phyloP scores from a whole-genome alignment of 2,329 filamentous ascomycete genomes.

The Berkeleyomyces rouxiae region DNA sequence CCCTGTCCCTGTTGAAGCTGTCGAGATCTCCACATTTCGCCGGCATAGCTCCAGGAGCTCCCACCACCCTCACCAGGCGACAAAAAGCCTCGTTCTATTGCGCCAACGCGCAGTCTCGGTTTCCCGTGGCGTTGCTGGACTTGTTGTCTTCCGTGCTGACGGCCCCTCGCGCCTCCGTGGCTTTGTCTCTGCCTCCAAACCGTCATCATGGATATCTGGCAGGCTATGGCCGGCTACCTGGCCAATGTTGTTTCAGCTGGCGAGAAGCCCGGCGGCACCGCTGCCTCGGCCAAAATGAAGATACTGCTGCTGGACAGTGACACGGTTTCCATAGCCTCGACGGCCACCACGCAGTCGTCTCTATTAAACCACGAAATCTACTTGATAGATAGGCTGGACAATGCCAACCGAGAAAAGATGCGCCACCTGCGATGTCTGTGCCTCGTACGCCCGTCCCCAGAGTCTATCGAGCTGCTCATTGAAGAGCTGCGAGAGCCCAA shows the following conservation, averaged over 20 bases:
- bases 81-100: not conserved
- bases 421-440: slow-evolving; percentile 86
- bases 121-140: not conserved
- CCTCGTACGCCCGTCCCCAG: slow-evolving; percentile 79
- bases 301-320: slow-evolving; percentile 85
- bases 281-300: slow-evolving; percentile 82
- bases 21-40: not conserved
- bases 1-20: not conserved
- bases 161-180: not conserved
- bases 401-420: slow-evolving; percentile 86
- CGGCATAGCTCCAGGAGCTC: not conserved
- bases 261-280: slow-evolving; percentile 44
- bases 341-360: slow-evolving; percentile 85
- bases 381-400: slow-evolving; percentile 90
- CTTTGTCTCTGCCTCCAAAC: not conserved
- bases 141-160: not conserved
- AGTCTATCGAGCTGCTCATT: slow-evolving; percentile 83
- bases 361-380: slow-evolving; percentile 95
- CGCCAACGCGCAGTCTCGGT: not conserved
- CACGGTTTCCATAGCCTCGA: slow-evolving; percentile 85
- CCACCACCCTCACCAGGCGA: not conserved
- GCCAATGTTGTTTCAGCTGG: slow-evolving; percentile 57
- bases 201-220: slow-evolving; percentile 72
- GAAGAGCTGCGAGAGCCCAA: slow-evolving; percentile 92
- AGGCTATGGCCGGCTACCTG: slow-evolving; percentile 87